Base-by-base conservation (phyloP, 192 early-diverging fungal genomes). In the Entomortierella lignicola region DNA sequence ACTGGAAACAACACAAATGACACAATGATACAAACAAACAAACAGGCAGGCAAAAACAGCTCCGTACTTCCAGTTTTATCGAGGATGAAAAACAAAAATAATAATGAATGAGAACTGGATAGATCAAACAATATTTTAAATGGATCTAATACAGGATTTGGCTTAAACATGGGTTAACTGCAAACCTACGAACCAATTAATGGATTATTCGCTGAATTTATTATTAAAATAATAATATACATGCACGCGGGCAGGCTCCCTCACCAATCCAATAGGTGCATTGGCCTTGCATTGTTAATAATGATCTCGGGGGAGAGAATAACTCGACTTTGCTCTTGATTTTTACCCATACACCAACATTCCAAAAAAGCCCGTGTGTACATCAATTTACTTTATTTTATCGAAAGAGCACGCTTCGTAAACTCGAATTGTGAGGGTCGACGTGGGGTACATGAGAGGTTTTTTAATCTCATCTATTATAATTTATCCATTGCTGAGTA, bases 381-480 rank as follows among this genome's bases (percentile, higher is more conserved):
- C 39, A 43, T 39, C 34, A 1, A 43, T 42, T 6, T 54, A 6
- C 4, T 27, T 27, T 23, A 29, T 54, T 29, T 17, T 54, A 17
- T 54, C 26, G 21, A 2, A 23, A 54, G 52, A 54, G 52, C 52
- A 26, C 23, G 34, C 34, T 37, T 37, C 4, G 10, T 37, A 37
- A 10, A 37, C 2, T 10, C 4, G 10, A 2, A 11, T 3, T 27
- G 31, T n/a, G 56, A 20, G 30, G 59, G 5, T 1, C 27, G 31
- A 62, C n/a, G 29, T 23, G 13, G 39, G 2, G 26, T 21, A 48
- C 39, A 61, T 12, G 26, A 44, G 10, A 21, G n/a, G 56, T n/a
- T 13, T 7, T 32, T 27, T 17, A 27, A 70, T 70, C 68, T 70
- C 68, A 62, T 71, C 61, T 63, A 20, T 34, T 63, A n/a, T 42